Evolutionary conservation across 2,329 filamentous ascomycete species (phyloP), one percentile per base, ranked within the genome.

Genomic region (Ophiostoma quercus): DNA sequence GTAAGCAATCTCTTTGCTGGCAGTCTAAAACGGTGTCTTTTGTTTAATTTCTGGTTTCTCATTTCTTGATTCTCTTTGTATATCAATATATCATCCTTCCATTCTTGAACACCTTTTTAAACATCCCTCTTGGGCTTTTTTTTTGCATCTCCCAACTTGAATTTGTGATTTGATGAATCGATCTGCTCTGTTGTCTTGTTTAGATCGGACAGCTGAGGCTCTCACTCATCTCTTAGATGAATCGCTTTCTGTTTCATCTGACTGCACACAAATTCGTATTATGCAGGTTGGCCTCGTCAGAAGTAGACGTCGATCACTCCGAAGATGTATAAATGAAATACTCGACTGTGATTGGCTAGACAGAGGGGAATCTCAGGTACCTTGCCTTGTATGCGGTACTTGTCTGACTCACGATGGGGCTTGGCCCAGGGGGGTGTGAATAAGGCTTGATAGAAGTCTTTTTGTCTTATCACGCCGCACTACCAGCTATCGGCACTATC

Each of bases 1-100:
- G 68, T 71, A 69, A 69, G 22, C n/a, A 25, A n/a, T 29, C 43
- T 47, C 43, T 47, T 8, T 7, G 16, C 6, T 19, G 16, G 19
- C 16, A 14, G 22, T 29, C 14, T n/a, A 29, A 57, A 57, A 57
- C 66, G 34, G 39, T 43, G 11, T 32, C 11, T 60, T 41, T 41
- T 41, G 39, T 57, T 22, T 57, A 25, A 25, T 25, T 25, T 25
- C 39, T 57, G 34, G 34, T 8, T 3, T 34, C 34, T 34, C 2
- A 1, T 34, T 34, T 34, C 34, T 34, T 34, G 34, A 34, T 34
- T 34, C 5, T 8, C 8, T 34, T 34, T 57, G 51, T 57, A 57
- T n/a, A 57, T 25, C 51, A 57, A 57, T 57, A 57, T 57, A 57
- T 25, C 16, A 29, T 57, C n/a, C 22, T 57, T 57, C 11, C 11